Conservation (phyloP, 495 filamentous ascomycete species). For the Parathielavia hyrcaniae region DNA sequence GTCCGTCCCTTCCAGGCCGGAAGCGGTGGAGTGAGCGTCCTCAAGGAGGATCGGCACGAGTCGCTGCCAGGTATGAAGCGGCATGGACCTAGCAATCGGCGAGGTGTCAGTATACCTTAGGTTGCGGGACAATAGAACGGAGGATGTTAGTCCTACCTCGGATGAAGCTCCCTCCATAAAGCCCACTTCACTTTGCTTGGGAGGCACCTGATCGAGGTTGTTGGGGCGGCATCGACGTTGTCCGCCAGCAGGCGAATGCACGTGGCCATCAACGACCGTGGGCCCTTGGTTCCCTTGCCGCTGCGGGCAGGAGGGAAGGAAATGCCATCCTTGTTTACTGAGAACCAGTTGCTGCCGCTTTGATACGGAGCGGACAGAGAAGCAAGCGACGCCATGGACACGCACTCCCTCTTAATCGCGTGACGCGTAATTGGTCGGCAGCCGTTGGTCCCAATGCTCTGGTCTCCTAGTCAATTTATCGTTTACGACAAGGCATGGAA, state of each 20-base stretch:
- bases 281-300: conserved; percentile 9
- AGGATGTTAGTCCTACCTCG: background rate
- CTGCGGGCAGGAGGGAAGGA: background rate
- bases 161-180: conserved; percentile 20
- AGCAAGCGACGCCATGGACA: background rate
- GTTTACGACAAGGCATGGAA: background rate
- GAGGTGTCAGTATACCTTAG: background rate
- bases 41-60: background rate
- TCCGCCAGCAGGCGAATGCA: conserved; percentile 18
- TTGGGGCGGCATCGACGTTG: conserved; percentile 14
- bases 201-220: conserved; percentile 8
- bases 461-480: background rate
- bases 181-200: conserved; percentile 14
- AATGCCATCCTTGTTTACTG: background rate
- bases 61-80: background rate
- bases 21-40: background rate
- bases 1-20: background rate
- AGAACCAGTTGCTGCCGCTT: background rate
- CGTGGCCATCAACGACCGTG: conserved; percentile 26
- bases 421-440: background rate
- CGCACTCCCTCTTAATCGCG: too few relatives aligned
- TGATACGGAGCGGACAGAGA: background rate
- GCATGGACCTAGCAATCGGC: conserved; percentile 1
- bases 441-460: too few relatives aligned
- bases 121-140: background rate